Base-by-base conservation (phyloP, 345 rosid species). In the Salix arbutifolia region DNA sequence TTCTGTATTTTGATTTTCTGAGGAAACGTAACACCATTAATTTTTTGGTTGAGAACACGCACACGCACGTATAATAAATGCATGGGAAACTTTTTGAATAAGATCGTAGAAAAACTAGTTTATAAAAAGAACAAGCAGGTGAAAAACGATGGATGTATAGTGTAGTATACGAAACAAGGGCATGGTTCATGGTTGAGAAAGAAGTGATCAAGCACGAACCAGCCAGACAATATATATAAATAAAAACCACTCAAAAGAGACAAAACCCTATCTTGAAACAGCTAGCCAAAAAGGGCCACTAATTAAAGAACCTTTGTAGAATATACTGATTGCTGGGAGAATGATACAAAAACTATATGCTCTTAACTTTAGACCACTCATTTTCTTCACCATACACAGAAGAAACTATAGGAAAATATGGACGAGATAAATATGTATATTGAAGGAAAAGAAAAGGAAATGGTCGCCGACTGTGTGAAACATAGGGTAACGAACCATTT, bases 251-350 rank as follows among this genome's bases (percentile, higher is more conserved):
- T 23, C 76, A 80, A 30, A 81, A 69, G 77, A 85, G 88, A 83
- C 88, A 88, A 84, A 88, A 78, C 83, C 83, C 78, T 81, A 85
- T 86, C 87, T 67, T 77, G 26, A 61, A 62, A 33, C 67, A 71
- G 73, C 82, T 64, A 71, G 73, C 82, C 64, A 77, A 81, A 76
- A 74, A 76, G 67, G 70, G 52, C 76, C 74, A 71, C 70, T 48
- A 35, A 46, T 65, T 38, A 28, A 42, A 40, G 52, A 73, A 18
- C 17, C 67, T 50, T 50, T 7, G 25, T 23, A 69, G 38, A 10
- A 67, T 65, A 50, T 31, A 38, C 23, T 62, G 37, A 64, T 37
- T 40, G 28, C 31, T 14, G 56, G 60, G 60, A 48, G 78, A 69
- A 38, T 13, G 21, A 53, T 33, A 46, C 62, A 50, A n/a, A 64